Evolutionary conservation across 139 green algal species (phyloP).

Genomic region (Picochlorum sp.): DNA sequence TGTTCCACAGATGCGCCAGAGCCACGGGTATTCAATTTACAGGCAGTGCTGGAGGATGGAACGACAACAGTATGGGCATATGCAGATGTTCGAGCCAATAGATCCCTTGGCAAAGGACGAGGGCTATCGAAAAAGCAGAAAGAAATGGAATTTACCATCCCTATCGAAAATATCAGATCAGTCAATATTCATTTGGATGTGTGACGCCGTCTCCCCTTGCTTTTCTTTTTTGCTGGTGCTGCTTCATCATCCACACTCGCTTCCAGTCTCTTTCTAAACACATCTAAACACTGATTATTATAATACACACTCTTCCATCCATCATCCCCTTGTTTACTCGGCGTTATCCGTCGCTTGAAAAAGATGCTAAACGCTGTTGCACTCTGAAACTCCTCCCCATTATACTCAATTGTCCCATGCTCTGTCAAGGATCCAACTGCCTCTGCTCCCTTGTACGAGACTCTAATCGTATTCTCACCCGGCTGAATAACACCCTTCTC

Average conservation of each 20-base stretch:
- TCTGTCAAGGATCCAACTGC: slow-evolving; percentile 30
- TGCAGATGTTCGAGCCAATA: slow-evolving; percentile 55
- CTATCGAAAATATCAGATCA: slow-evolving; percentile 23
- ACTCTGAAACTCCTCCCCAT: slow-evolving; percentile 33
- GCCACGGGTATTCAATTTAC: slow-evolving; percentile 3
- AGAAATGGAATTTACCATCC: slow-evolving; percentile 27
- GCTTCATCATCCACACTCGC: background rate
- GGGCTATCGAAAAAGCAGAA: slow-evolving; percentile 45
- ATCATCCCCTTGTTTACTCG: slow-evolving; percentile 59
- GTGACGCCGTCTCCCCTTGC: slow-evolving; percentile 13
- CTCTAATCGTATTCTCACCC: slow-evolving; percentile 33
- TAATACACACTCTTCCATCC: slow-evolving; percentile 59
- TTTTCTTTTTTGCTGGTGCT: background rate
- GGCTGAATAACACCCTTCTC: slow-evolving; percentile 30
- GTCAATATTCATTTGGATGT: slow-evolving; percentile 61
- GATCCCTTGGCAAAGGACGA: slow-evolving; percentile 42
- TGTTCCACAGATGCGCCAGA: slow-evolving; percentile 11
- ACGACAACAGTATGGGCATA: slow-evolving; percentile 39
- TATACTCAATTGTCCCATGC: slow-evolving; percentile 41
- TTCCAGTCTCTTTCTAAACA: slow-evolving; percentile 14
- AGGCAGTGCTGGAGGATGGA: slow-evolving; percentile 18
- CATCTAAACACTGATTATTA: slow-evolving; percentile 29
- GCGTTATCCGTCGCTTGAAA: slow-evolving; percentile 47
- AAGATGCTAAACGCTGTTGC: slow-evolving; percentile 53
- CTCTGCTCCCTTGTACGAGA: slow-evolving; percentile 41